These are phyloP conservation scores for Colletotrichum sp. DNA, from an alignment of 2,329 filamentous ascomycete species.

Conservation along the genomic window DNA sequence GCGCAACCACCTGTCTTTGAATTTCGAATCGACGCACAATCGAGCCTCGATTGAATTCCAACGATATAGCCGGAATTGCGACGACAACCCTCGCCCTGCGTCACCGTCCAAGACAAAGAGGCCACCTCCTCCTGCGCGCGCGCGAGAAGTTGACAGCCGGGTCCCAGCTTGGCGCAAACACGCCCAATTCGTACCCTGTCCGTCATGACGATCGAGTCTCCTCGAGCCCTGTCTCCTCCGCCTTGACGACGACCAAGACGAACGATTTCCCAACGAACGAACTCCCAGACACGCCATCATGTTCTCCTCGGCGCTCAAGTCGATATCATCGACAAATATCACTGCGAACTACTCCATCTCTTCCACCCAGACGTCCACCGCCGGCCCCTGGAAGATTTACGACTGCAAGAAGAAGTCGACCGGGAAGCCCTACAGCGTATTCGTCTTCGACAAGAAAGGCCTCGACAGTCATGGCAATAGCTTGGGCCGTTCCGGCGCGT, in stretches of 20 bases:
- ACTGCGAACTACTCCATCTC: conserved; percentile 88
- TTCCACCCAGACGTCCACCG: conserved; percentile 74
- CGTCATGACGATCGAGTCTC: conserved; percentile 24
- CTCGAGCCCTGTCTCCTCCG: conserved; percentile 12
- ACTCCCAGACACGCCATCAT: conserved; percentile 41
- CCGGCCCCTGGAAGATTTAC: conserved; percentile 96
- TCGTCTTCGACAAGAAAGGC: conserved; percentile 90
- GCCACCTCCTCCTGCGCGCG: not conserved
- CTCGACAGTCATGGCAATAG: conserved; percentile 73
- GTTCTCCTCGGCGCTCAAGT: conserved; percentile 94
- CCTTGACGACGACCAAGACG: conserved; percentile 13
- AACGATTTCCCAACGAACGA: not conserved
- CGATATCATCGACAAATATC: conserved; percentile 89
- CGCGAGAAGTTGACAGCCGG: not conserved
- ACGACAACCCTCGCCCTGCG: not conserved
- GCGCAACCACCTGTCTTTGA: not conserved
- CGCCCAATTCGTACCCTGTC: not conserved
- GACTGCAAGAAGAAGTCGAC: conserved; percentile 97
- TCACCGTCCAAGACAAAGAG: conserved; percentile 4
- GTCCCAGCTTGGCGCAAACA: conserved; percentile 15
- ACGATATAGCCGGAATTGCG: not conserved
- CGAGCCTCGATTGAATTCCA: not conserved
- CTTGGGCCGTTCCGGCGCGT: conserved; percentile 65
- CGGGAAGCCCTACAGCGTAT: conserved; percentile 86
- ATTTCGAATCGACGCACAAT: not conserved